phyloP scores from a whole-genome alignment of 257 asterid genomes.

The Agastache rugosa region DNA sequence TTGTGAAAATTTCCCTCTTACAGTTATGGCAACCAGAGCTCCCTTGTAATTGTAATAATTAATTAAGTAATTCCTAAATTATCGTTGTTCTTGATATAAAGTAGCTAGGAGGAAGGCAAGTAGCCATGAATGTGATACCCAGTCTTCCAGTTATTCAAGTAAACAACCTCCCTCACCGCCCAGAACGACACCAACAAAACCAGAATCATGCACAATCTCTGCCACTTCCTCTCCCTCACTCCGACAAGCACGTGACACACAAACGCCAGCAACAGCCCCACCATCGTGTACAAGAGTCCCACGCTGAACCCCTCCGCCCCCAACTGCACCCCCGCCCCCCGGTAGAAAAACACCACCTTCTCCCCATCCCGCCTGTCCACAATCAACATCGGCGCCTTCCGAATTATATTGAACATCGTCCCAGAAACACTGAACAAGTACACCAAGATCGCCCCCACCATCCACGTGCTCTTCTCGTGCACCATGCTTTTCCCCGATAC shows the following conservation, averaged over 20 bases:
- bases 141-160: constrained; percentile 75
- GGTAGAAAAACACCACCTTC: constrained; percentile 61
- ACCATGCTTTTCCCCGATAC: constrained; percentile 57
- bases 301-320: constrained; percentile 76
- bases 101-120: constrained; percentile 73
- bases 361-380: constrained; percentile 57
- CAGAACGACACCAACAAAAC: constrained; percentile 54
- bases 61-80: no score
- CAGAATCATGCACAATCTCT: constrained; percentile 54
- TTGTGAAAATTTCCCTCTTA: no score
- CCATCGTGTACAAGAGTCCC: constrained; percentile 69
- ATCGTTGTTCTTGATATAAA: no score
- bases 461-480: constrained; percentile 63
- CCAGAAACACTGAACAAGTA: constrained; percentile 90
- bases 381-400: constrained; percentile 76
- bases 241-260: constrained; percentile 52
- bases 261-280: constrained; percentile 72
- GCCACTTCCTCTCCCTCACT: constrained; percentile 46
- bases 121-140: constrained; percentile 68
- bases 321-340: constrained; percentile 72
- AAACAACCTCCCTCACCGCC: constrained; percentile 71
- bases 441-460: constrained; percentile 61
- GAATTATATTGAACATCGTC: constrained; percentile 71
- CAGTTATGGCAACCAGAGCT: no score
- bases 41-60: no score